Evolutionary conservation across 2,329 filamentous ascomycete genomes (phyloP), one percentile per base, ranked within the genome.

Genomic region (Alternaria novae-zelandiae): DNA sequence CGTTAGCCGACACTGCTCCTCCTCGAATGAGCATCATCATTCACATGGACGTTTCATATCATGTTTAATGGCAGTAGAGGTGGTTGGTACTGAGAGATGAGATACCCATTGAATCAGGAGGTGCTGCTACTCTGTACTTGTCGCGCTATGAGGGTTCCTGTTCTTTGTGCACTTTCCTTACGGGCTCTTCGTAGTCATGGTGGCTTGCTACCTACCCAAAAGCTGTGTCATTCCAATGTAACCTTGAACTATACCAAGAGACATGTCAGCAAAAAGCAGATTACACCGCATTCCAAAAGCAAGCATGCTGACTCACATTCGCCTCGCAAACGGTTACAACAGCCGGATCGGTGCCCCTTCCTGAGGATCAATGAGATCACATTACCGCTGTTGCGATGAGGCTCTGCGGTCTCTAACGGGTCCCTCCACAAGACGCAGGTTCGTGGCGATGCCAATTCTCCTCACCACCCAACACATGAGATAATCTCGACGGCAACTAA

Each of bases 91-190:
- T 74, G 72, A 76, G 75, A 77, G 76, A 75, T 73, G 76, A 77
- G 74, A 79, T 79, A 79, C 77, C 78, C 78, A 77, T 76, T 70
- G 70, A 73, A 74, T 78, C 77, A 76, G 76, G 71, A 75, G 68
- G 69, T 77, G 70, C 71, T 76, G 68, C 66, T 72, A 64, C 71
- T 69, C 63, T 72, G 61, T 70, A 69, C 72, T 76, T 73, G 67
- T 69, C 66, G 69, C 56, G 63, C 60, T 57, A 69, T 67, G 60
- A 67, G 65, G 65, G 64, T 63, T 63, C 58, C 55, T 45, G 66
- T 67, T 63, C 67, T 70, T 73, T 69, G 70, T 57, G 60, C 59
- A 69, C 61, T 56, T 53, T 74, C 64, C 43, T 65, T 67, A 61
- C 50, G 57, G 44, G 61, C 26, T 68, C 61, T 61, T 62, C 43